Evolutionary conservation across 306 rosid species (phyloP).

Genomic region (Corylus americana): DNA sequence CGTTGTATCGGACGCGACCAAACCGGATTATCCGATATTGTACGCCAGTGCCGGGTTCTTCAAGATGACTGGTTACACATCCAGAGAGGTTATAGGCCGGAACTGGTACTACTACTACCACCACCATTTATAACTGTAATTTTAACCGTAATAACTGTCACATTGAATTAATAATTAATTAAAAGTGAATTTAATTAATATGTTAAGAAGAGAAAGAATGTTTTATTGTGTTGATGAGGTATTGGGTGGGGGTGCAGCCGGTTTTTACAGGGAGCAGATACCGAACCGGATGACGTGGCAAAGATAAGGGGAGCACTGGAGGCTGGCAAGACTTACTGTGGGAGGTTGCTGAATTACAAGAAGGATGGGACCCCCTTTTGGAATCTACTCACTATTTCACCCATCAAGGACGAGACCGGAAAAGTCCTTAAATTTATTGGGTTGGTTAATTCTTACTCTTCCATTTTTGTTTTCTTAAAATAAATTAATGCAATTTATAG

Average conservation of each 20-base stretch:
- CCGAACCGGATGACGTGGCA: conserved; percentile 76
- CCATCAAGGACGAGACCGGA: conserved; percentile 80
- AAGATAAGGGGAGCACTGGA: conserved; percentile 68
- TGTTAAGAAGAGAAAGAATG: background rate
- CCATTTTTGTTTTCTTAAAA: background rate
- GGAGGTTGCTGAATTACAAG: conserved; percentile 88
- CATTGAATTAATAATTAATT: too few relatives aligned
- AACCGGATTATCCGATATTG: conserved; percentile 88
- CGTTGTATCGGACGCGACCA: conserved; percentile 89
- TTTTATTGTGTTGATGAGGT: conserved; percentile 6
- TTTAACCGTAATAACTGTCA: conserved; percentile 30
- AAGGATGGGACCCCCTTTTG: conserved; percentile 93
- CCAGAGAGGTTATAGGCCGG: conserved; percentile 82
- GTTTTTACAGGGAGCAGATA: conserved; percentile 86
- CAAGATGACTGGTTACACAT: conserved; percentile 91
- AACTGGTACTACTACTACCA: conserved; percentile 54
- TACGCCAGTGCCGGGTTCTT: conserved; percentile 96
- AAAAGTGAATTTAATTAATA: too few relatives aligned
- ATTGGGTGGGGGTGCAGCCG: conserved; percentile 52
- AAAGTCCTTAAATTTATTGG: conserved; percentile 85
- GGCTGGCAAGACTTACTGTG: conserved; percentile 65
- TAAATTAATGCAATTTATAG: too few relatives aligned
- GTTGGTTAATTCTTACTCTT: conserved; percentile 33
- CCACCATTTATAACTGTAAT: background rate
- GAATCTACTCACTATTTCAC: conserved; percentile 91